Conservation (phyloP, 345 rosid species). For the Alliaria petiolata region DNA sequence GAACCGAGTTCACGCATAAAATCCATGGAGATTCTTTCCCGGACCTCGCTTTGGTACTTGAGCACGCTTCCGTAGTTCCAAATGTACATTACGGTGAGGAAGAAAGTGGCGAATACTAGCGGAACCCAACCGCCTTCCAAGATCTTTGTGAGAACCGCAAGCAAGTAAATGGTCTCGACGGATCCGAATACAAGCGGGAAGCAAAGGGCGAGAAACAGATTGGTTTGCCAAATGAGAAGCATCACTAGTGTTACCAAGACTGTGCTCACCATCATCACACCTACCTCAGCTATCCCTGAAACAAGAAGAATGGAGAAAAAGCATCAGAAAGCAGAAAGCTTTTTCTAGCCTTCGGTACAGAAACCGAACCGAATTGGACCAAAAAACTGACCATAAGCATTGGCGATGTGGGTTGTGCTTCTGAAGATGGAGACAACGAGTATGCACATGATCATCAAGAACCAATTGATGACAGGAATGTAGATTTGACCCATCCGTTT, state of each 20-base stretch:
- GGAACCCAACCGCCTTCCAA: conserved; percentile 95
- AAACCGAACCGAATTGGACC: not conserved
- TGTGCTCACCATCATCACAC: conserved; percentile 92
- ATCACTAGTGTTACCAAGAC: conserved; percentile 82
- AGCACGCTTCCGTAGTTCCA: conserved; percentile 97
- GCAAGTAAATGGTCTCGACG: conserved; percentile 70
- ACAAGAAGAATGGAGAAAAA: conserved; percentile 4
- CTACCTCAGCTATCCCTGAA: conserved; percentile 98
- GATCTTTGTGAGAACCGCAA: conserved; percentile 76
- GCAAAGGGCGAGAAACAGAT: conserved; percentile 66
- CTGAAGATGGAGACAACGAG: conserved; percentile 78
- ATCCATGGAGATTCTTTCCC: conserved; percentile 87
- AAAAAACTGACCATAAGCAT: conserved; percentile 73
- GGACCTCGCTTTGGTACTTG: conserved; percentile 88
- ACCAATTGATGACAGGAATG: conserved; percentile 87
- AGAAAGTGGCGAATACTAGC: conserved; percentile 64
- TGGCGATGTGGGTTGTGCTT: conserved; percentile 91
- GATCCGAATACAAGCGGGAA: conserved; percentile 85
- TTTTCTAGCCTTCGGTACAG: no score
- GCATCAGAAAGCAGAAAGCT: not conserved
- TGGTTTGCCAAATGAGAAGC: conserved; percentile 95
- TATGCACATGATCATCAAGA: conserved; percentile 89
- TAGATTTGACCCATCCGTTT: conserved; percentile 89
- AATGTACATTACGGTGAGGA: conserved; percentile 76
- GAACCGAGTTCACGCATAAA: conserved; percentile 83